Conservation (phyloP, 352 stramenopile genomes). For the Albugo candida region DNA sequence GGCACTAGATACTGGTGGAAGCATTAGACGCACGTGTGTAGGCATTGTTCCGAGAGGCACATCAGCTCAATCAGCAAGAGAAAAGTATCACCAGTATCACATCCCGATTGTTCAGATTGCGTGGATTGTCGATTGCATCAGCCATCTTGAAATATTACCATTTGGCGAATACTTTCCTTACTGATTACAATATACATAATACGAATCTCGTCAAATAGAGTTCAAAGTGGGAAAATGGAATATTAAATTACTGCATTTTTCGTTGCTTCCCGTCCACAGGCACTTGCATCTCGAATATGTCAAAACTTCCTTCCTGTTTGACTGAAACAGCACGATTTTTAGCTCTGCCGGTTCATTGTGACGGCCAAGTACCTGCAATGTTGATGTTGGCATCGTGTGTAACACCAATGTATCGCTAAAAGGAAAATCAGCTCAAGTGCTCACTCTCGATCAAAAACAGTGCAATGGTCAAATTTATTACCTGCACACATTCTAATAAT, state of each 20-base stretch:
- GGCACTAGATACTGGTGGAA: too few relatives aligned
- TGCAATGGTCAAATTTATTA: neutral
- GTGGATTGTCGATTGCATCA: constrained; percentile 80
- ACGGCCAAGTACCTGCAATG: constrained; percentile 36
- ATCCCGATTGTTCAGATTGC: constrained; percentile 74
- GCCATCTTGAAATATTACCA: constrained; percentile 53
- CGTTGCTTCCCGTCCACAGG: constrained; percentile 27
- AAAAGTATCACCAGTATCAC: constrained; percentile 36
- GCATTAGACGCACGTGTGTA: constrained; percentile 9
- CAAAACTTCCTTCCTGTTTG: constrained; percentile 70
- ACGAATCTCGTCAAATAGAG: neutral
- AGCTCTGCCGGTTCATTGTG: neutral
- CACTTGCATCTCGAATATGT: constrained; percentile 85
- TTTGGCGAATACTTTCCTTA: constrained; percentile 80
- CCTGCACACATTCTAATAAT: constrained; percentile 52
- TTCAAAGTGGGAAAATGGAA: too few relatives aligned
- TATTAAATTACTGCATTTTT: neutral
- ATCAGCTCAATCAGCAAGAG: constrained; percentile 24
- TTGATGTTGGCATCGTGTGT: constrained; percentile 77
- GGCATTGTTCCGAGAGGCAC: constrained; percentile 63
- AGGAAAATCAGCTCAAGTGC: neutral
- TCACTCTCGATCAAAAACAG: neutral
- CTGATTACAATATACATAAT: constrained; percentile 7
- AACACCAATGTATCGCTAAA: constrained; percentile 69
- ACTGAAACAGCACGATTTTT: constrained; percentile 15